phyloP scores from a whole-genome alignment of 495 filamentous ascomycete species.

The Bacidia rubella region DNA sequence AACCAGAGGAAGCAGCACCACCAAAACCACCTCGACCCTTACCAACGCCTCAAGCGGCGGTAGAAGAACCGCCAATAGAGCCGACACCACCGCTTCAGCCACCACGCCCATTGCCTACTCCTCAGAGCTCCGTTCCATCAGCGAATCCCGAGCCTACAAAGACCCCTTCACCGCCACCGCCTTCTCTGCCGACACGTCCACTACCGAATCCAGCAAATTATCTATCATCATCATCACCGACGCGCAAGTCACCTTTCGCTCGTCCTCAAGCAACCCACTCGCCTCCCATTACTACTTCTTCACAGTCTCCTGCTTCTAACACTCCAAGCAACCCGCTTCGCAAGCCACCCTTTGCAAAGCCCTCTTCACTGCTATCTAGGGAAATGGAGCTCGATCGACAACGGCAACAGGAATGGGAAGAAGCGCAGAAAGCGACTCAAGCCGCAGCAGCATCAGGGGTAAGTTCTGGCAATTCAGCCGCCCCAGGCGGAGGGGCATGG shows the following conservation, averaged over 20 bases:
- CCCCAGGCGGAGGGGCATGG: constrained; percentile 52
- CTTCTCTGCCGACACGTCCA: constrained; percentile 24
- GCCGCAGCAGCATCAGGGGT: constrained; percentile 35
- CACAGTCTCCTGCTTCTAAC: constrained; percentile 20
- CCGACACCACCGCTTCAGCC: constrained; percentile 17
- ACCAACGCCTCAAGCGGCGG: constrained; percentile 1
- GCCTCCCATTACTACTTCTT: constrained; percentile 29
- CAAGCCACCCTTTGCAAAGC: constrained; percentile 28
- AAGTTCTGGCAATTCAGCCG: constrained; percentile 34
- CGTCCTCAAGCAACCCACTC: constrained; percentile 21
- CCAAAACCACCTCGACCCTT: constrained; percentile 26
- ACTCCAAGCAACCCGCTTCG: constrained; percentile 22
- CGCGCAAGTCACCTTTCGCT: constrained; percentile 19
- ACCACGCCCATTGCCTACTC: constrained; percentile 37
- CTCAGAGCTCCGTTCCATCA: constrained; percentile 14
- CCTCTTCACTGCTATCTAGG: constrained; percentile 63
- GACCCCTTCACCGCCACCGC: constrained; percentile 23
- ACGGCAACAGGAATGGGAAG: constrained; percentile 89
- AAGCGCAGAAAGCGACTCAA: constrained; percentile 62
- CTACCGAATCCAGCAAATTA: constrained; percentile 39
- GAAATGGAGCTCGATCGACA: constrained; percentile 95
- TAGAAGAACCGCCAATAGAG: constrained; percentile 11
- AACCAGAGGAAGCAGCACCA: constrained; percentile 16
- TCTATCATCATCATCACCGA: constrained; percentile 34
- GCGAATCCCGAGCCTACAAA: background rate